Conservation (phyloP, 768 basidiomycete species). For the Calocybe cyanea region DNA sequence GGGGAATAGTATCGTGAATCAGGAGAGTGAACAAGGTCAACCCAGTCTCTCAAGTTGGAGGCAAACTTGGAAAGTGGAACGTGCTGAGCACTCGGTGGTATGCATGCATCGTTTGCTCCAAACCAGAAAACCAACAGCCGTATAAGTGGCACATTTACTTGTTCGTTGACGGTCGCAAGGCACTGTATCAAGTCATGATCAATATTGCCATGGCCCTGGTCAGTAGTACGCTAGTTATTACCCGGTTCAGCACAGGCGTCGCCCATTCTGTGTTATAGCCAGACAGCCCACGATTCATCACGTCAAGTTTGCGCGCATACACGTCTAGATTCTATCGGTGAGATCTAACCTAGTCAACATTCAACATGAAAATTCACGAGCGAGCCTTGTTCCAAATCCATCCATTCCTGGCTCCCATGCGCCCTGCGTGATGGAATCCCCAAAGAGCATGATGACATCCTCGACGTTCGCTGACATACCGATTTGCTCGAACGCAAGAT, state of each 20-base stretch:
- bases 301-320: slow-evolving; percentile 79
- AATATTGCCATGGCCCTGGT: background rate
- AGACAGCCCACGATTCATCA: slow-evolving; percentile 78
- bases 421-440: slow-evolving; percentile 78
- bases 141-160: slow-evolving; percentile 50
- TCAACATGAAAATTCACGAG: slow-evolving; percentile 40
- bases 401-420: slow-evolving; percentile 47
- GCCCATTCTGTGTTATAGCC: slow-evolving; percentile 91
- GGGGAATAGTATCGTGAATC: slow-evolving; percentile 66
- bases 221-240: slow-evolving; percentile 21
- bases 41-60: slow-evolving; percentile 58
- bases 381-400: slow-evolving; percentile 67
- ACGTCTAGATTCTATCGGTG: slow-evolving; percentile 41
- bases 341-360: background rate
- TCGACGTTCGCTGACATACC: slow-evolving; percentile 56
- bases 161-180: slow-evolving; percentile 50
- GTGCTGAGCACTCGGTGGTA: slow-evolving; percentile 64
- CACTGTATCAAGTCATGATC: slow-evolving; percentile 33
- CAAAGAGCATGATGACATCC: slow-evolving; percentile 71
- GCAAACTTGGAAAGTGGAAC: slow-evolving; percentile 67
- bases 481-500: background rate
- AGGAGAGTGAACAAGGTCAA: slow-evolving; percentile 59
- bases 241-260: slow-evolving; percentile 75
- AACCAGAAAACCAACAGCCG: slow-evolving; percentile 85
- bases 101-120: slow-evolving; percentile 83